phyloP scores from a whole-genome alignment of 2,329 filamentous ascomycete species.

The Trichothecium sympodiale region DNA sequence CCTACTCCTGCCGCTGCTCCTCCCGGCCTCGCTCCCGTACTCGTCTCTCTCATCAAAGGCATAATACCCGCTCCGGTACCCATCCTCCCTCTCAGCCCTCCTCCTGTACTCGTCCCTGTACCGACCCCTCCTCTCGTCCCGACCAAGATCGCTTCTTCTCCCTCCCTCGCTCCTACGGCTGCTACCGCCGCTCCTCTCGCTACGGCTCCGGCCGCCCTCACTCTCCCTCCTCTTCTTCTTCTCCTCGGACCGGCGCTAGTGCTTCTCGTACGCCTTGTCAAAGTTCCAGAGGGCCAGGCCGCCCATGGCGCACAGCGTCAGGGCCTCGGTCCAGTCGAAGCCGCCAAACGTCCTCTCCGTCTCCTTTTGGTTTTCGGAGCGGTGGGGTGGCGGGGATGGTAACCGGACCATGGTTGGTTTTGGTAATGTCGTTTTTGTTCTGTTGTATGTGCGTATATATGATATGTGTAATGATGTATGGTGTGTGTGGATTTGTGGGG shows the following conservation, averaged over 20 bases:
- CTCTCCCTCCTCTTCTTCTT: not conserved
- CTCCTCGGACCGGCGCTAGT: slow-evolving; percentile 1
- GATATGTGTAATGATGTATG: too few species aligned
- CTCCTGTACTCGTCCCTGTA: not conserved
- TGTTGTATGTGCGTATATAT: too few species aligned
- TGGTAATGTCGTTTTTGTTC: too few species aligned
- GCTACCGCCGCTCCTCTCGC: not conserved
- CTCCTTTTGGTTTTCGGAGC: too few species aligned
- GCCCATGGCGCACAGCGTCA: slow-evolving; percentile 25
- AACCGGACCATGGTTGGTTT: too few species aligned
- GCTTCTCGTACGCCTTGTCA: slow-evolving; percentile 21
- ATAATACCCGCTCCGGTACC: not conserved
- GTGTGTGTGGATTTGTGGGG: too few species aligned
- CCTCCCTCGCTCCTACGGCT: too few species aligned
- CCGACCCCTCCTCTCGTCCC: too few species aligned
- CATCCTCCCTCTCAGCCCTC: not conserved
- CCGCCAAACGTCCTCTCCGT: slow-evolving; percentile 8
- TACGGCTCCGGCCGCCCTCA: not conserved
- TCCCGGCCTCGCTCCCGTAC: not conserved
- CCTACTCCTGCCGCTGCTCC: not conserved
- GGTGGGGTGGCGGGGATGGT: too few species aligned
- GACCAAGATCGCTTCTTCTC: too few species aligned
- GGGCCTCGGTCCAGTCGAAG: slow-evolving; percentile 29
- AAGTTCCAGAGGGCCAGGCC: slow-evolving; percentile 25
- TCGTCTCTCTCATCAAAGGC: slow-evolving; percentile 1